Conservation (phyloP, 345 rosid genomes). For the Citrus mangshanensis region DNA sequence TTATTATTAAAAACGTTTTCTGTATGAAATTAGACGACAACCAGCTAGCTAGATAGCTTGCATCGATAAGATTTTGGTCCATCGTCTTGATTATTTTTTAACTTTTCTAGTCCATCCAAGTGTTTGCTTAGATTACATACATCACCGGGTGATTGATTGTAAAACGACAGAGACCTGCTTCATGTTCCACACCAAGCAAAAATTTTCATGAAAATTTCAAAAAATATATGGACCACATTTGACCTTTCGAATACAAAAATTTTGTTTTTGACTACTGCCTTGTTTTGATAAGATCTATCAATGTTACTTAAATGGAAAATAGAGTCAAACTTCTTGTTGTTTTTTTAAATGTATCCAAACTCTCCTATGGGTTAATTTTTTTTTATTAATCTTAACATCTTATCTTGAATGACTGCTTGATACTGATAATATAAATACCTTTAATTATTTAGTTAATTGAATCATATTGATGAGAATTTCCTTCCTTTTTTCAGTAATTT, state of each 20-base stretch:
- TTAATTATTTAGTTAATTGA: too few species aligned
- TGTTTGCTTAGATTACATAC: neutral
- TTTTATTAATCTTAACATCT: too few species aligned
- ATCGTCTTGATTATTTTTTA: neutral
- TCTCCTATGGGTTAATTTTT: too few species aligned
- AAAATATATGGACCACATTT: neutral
- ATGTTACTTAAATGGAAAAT: too few species aligned
- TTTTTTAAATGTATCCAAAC: too few species aligned
- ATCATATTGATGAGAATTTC: too few species aligned
- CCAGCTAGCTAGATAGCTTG: neutral
- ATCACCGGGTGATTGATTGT: neutral
- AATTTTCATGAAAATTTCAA: neutral
- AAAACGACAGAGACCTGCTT: neutral
- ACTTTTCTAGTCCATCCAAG: neutral
- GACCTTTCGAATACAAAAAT: neutral
- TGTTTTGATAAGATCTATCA: too few species aligned
- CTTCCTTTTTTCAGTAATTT: too few species aligned
- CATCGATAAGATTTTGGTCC: neutral
- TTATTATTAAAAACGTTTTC: neutral
- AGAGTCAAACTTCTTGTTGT: too few species aligned
- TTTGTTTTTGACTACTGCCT: too few species aligned
- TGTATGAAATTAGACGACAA: neutral
- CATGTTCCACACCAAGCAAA: neutral
- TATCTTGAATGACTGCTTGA: too few species aligned
- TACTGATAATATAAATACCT: too few species aligned